Evolutionary conservation across 2,329 filamentous ascomycete species (phyloP).

Genomic region (Fusarium napiforme): DNA sequence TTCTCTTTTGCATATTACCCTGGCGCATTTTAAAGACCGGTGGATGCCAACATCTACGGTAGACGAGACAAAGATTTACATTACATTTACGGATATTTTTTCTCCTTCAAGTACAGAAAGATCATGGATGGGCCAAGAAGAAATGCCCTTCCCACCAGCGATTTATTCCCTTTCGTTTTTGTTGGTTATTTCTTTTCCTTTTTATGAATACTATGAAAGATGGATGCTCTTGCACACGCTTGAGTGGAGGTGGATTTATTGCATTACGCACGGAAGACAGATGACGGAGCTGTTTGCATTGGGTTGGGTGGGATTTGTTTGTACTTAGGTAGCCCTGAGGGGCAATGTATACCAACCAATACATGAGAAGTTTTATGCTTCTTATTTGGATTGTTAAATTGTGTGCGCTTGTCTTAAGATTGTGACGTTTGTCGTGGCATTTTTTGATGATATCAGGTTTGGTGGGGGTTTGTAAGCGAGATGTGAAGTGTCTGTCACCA

Average conservation of each 20-base stretch:
- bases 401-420: neutral
- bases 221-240: conserved; percentile 23
- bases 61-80: conserved; percentile 30
- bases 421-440: neutral
- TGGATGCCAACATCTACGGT: conserved; percentile 3
- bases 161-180: conserved; percentile 18
- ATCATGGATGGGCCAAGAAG: conserved; percentile 31
- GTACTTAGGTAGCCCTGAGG: neutral
- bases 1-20: conserved; percentile 13
- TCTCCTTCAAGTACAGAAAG: neutral
- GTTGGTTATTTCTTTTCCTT: neutral
- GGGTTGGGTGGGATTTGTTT: neutral
- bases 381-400: neutral
- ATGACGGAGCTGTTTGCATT: conserved; percentile 37
- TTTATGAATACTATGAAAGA: conserved; percentile 20
- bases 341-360: conserved; percentile 12
- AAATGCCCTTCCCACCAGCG: conserved; percentile 26
- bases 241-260: conserved; percentile 15
- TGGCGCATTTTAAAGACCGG: conserved; percentile 26
- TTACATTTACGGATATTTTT: neutral
- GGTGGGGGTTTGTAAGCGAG: neutral
- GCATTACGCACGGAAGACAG: conserved; percentile 35
- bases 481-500: neutral
- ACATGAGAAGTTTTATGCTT: neutral
- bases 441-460: neutral